These are phyloP conservation scores for Amanita rubescens DNA, from an alignment of 768 basidiomycete genomes.

Conservation along the genomic window DNA sequence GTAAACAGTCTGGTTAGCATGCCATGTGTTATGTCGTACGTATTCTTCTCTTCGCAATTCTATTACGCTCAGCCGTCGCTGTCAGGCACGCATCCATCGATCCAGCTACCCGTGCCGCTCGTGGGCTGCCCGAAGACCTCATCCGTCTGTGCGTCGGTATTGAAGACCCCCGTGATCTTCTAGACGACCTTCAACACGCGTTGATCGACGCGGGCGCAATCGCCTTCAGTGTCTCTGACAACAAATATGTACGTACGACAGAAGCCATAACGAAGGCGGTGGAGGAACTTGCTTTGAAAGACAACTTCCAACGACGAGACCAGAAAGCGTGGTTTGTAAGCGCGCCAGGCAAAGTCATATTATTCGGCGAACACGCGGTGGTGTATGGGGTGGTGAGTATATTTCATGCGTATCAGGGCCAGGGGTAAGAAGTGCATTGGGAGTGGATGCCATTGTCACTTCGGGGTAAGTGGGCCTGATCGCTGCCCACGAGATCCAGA, in stretches of 20 bases:
- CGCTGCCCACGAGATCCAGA: constrained; percentile 4
- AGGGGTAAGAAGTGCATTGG: constrained; percentile 8
- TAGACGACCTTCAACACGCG: constrained; percentile 93
- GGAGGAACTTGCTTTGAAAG: constrained; percentile 51
- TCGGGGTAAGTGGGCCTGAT: background rate
- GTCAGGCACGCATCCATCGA: constrained; percentile 94
- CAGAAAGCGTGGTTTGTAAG: constrained; percentile 76
- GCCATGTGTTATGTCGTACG: constrained; percentile 99
- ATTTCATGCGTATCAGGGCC: constrained; percentile 11
- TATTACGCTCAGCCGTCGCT: constrained; percentile 11
- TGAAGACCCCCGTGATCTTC: constrained; percentile 86
- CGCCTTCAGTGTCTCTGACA: constrained; percentile 43
- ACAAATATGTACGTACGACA: constrained; percentile 35
- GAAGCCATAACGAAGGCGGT: constrained; percentile 49
- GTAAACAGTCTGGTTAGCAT: constrained; percentile 98
- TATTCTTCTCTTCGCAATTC: constrained; percentile 19
- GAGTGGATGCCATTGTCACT: constrained; percentile 2
- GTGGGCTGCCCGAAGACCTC: constrained; percentile 96
- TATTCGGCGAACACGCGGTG: constrained; percentile 98
- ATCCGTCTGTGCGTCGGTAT: constrained; percentile 98
- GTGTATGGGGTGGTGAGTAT: constrained; percentile 88
- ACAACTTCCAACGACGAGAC: constrained; percentile 20
- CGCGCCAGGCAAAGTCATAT: constrained; percentile 94
- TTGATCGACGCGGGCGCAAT: constrained; percentile 91
- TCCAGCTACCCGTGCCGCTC: constrained; percentile 87